A percentile compares a stretch with the other conserved stretches of the same genome.
Conservation (phyloP, 2,329 filamentous ascomycete genomes). For the Calonectria pseudoturangicola region DNA sequence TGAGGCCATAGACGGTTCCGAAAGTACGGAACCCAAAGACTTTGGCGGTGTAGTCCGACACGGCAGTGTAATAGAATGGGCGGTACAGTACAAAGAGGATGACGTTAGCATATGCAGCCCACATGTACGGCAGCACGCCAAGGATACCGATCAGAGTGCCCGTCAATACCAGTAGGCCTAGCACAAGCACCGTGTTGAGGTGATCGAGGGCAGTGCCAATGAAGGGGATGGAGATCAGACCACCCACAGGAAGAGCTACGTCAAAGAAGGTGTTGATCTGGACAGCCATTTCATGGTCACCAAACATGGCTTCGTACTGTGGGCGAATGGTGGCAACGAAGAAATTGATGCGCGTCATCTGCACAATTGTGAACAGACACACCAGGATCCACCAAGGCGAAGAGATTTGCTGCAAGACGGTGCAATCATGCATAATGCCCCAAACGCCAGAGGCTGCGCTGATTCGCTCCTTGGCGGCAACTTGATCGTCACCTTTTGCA, state of each 20-base stretch:
- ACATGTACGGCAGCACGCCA: slow-evolving; percentile 80
- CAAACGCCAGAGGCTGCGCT: slow-evolving; percentile 86
- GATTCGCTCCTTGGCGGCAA: slow-evolving; percentile 80
- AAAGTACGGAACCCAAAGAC: slow-evolving; percentile 95
- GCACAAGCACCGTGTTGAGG: slow-evolving; percentile 82
- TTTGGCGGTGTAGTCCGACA: slow-evolving; percentile 92
- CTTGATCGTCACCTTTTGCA: slow-evolving; percentile 76
- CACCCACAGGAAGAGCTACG: slow-evolving; percentile 84
- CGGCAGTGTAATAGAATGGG: slow-evolving; percentile 92
- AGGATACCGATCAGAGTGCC: slow-evolving; percentile 86
- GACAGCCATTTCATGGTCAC: slow-evolving; percentile 75
- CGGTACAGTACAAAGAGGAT: slow-evolving; percentile 88
- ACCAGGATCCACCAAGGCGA: slow-evolving; percentile 92
- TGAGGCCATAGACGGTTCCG: slow-evolving; percentile 93
- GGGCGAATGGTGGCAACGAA: slow-evolving; percentile 90
- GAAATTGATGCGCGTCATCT: slow-evolving; percentile 91
- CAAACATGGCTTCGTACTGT: slow-evolving; percentile 87
- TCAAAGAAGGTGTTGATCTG: slow-evolving; percentile 91
- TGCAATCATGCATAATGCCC: slow-evolving; percentile 86
- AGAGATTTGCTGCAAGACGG: slow-evolving; percentile 82
- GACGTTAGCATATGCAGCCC: slow-evolving; percentile 85
- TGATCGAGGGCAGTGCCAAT: slow-evolving; percentile 88
- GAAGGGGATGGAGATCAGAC: slow-evolving; percentile 89
- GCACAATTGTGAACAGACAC: slow-evolving; percentile 85
- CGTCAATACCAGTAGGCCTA: slow-evolving; percentile 80